These are phyloP conservation scores for Macrolepiota albuminosa DNA, from an alignment of 768 basidiomycete genomes.

Conservation along the genomic window DNA sequence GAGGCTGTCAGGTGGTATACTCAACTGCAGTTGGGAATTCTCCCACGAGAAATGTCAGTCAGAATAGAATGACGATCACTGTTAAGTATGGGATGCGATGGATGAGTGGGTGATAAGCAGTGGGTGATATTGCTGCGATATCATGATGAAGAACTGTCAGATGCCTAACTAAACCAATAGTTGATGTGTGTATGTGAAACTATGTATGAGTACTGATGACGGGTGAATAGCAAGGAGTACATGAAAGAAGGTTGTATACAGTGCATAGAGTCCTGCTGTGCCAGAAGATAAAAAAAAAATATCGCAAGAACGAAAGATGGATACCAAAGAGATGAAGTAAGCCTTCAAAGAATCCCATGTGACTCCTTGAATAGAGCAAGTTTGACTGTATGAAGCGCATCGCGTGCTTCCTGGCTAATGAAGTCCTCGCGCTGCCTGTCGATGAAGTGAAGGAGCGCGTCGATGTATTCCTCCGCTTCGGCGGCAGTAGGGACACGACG, in stretches of 20 bases:
- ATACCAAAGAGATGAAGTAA: neutral
- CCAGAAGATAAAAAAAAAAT: neutral
- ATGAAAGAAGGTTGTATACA: neutral
- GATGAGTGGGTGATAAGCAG: neutral
- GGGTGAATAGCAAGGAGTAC: neutral
- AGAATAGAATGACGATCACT: neutral
- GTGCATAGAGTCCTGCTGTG: constrained; percentile 2
- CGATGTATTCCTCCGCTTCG: constrained; percentile 51
- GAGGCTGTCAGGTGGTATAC: neutral
- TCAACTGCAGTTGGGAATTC: neutral
- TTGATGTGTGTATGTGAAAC: neutral
- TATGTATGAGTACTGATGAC: neutral
- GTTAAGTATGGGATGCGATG: neutral
- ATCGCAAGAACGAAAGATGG: neutral
- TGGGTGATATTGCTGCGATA: neutral
- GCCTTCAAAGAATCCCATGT: neutral
- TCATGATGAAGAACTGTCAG: neutral
- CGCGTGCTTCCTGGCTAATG: constrained; percentile 29
- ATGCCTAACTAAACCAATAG: neutral
- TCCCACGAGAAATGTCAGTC: neutral
- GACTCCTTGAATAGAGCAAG: constrained; percentile 36
- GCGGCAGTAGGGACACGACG: constrained; percentile 30
- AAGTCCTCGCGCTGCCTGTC: constrained; percentile 30
- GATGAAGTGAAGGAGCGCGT: constrained; percentile 49
- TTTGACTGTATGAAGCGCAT: constrained; percentile 43